Evolutionary conservation across 2,329 filamentous ascomycete species (phyloP), one percentile per base, ranked within the genome.

Genomic region (Claviceps sp.): DNA sequence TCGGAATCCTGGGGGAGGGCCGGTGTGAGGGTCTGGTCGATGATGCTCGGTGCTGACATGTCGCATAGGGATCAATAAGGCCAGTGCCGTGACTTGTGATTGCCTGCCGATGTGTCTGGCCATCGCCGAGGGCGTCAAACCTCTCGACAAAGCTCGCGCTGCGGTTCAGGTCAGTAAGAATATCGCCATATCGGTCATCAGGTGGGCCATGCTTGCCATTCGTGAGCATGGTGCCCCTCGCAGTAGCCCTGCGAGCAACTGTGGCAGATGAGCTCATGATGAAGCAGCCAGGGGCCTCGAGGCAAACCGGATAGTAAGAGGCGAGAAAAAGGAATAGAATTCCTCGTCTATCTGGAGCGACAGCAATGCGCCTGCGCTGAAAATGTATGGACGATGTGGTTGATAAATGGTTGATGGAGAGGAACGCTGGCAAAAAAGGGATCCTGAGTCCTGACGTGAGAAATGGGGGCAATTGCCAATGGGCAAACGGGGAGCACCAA

Each of bases 1-100:
- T 64, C 93, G 90, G 74, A 95, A 96, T 29, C 90, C 90, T 14
- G 89, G 90, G 52, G 90, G 90, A 45, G 88, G 90, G 47, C 79
- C 82, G 51, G 76, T 73, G 49, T 77, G 67, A 26, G 69, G 64
- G 54, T 74, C 69, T 50, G 75, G 66, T 52, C 72, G 71, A 64
- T 80, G 78, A 56, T 78, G 74, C 53, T 82, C 78, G 59, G 80
- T 84, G 46, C 76, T 73, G 59, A 82, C 69, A 59, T 67, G 66
- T 62, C 80, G 76, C 53, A 72, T 62, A 17, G 79, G 78, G 50
- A 82, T 71, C 53, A 82, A 65, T 38, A 83, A 69, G 45, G 78
- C 77, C 58, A 80, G 67, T 16, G 76, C 76, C 26, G 76, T 68
- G 48, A 73, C 62, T 55, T 74, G 68, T 50, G 69, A 66, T 40